Conservation (phyloP, 164 flowering plant species). For the Sextonia rubra region DNA sequence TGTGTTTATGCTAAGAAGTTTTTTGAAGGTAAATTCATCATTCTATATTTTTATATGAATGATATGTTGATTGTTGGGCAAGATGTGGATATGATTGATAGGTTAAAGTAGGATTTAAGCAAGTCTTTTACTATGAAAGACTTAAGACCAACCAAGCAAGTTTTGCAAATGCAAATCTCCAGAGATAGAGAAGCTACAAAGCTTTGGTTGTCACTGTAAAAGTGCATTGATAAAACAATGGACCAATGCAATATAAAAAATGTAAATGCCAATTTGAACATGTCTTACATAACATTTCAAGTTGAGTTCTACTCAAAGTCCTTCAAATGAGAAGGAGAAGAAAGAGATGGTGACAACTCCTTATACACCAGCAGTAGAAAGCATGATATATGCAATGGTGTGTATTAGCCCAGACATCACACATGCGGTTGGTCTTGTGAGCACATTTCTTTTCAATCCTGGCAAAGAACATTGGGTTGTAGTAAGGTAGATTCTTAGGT, state of each 20-base stretch:
- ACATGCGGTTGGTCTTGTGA: neutral
- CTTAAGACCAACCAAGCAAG: neutral
- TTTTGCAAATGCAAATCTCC: neutral
- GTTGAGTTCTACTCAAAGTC: neutral
- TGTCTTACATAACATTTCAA: neutral
- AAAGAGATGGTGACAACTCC: neutral
- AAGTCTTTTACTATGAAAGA: conserved; percentile 7
- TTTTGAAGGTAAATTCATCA: neutral
- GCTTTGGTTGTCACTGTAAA: conserved; percentile 3
- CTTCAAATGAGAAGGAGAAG: neutral
- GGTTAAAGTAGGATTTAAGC: neutral
- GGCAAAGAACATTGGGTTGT: neutral
- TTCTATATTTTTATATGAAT: conserved; percentile 1
- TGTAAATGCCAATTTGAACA: neutral
- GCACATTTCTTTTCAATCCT: neutral
- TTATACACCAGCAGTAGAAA: too few relatives aligned
- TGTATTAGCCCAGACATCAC: too few relatives aligned
- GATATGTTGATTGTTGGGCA: conserved; percentile 8
- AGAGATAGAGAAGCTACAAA: neutral
- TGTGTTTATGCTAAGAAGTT: too few relatives aligned
- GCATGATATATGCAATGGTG: neutral
- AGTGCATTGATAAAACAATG: neutral
- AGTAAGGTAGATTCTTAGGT: neutral
- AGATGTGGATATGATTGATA: neutral
- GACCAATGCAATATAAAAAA: neutral